These are phyloP conservation scores for Tetrahymena elliotti DNA, from an alignment of 73 alveolate genomes.

Conservation along the genomic window DNA sequence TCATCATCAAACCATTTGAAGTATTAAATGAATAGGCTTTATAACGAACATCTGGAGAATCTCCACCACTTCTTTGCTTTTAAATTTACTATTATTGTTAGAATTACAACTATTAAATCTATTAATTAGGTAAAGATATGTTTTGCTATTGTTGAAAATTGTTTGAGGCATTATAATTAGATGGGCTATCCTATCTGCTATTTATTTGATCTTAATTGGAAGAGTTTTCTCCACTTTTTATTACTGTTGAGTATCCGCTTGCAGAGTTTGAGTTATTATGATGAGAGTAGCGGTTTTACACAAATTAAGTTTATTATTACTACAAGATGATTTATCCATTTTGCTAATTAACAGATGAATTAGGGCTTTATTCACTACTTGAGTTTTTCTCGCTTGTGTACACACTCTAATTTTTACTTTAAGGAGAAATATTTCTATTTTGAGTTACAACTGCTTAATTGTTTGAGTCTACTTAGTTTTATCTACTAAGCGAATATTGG, in stretches of 20 bases:
- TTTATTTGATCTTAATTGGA: neutral
- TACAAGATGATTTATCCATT: neutral
- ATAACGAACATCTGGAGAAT: neutral
- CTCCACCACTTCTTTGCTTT: neutral
- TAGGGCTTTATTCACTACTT: neutral
- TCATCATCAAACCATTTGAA: neutral
- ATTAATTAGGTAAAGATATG: neutral
- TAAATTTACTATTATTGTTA: neutral
- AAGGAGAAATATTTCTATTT: neutral
- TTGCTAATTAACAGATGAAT: neutral
- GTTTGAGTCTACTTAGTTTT: neutral
- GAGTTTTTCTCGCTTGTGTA: neutral
- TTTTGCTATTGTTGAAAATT: neutral
- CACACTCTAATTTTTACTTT: neutral
- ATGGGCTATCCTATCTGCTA: neutral
- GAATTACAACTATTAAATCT: neutral
- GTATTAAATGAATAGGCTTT: neutral
- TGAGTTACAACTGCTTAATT: neutral
- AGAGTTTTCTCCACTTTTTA: neutral
- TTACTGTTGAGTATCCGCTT: neutral
- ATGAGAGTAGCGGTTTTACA: neutral
- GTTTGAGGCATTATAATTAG: neutral
- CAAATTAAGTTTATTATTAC: neutral
- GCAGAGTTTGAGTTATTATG: neutral
- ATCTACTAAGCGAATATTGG: neutral